Evolutionary conservation across 495 filamentous ascomycete genomes (phyloP).

Genomic region (Filosporella fistucella): DNA sequence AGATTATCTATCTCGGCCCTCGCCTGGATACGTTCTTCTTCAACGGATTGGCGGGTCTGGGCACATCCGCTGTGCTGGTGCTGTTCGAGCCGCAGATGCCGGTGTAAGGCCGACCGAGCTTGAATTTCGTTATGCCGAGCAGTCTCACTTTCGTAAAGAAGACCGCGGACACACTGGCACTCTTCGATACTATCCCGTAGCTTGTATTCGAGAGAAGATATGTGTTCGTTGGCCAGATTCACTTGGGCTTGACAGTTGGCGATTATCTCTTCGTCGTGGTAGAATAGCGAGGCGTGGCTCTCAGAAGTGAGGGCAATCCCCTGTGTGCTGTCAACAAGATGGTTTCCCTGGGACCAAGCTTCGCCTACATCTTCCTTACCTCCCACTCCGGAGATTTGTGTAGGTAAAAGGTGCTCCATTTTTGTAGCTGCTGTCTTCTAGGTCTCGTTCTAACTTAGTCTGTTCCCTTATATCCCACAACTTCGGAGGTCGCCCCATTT

Average conservation of each 20-base stretch:
- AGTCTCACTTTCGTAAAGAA: neutral
- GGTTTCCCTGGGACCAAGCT: no score
- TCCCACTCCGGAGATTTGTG: no score
- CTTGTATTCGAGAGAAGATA: neutral
- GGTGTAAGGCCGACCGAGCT: neutral
- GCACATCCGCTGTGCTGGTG: neutral
- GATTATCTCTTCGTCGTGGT: constrained; percentile 3
- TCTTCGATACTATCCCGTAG: constrained; percentile 2
- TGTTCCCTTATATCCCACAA: no score
- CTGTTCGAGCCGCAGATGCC: neutral
- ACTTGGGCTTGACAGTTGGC: neutral
- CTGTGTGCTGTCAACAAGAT: no score
- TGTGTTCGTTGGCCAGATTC: neutral
- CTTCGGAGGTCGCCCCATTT: no score
- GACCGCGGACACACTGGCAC: neutral
- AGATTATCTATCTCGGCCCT: neutral
- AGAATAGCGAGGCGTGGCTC: constrained; percentile 1
- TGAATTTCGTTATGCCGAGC: neutral
- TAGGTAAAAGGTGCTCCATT: no score
- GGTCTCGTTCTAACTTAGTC: no score
- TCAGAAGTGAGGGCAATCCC: no score
- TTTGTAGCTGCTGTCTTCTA: no score
- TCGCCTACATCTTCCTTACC: no score
- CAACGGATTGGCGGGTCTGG: neutral
- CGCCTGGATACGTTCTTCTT: neutral